A percentile compares a stretch with the other conserved stretches of the same genome.
These are phyloP conservation scores for Bretschneidera sinensis DNA, from an alignment of 345 rosid species.

Conservation along the genomic window DNA sequence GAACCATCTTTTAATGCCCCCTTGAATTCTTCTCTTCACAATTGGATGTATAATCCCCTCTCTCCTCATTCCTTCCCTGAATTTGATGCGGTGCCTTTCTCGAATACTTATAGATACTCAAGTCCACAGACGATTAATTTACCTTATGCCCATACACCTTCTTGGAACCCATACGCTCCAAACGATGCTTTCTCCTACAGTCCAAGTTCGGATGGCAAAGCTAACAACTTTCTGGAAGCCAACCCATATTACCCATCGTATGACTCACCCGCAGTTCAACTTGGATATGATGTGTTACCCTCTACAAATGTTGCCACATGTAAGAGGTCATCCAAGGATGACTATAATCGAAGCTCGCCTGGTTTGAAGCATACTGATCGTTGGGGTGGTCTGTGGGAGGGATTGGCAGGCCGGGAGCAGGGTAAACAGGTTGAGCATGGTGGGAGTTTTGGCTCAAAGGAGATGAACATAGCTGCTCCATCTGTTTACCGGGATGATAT, in stretches of 20 bases:
- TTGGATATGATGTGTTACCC: conserved; percentile 5
- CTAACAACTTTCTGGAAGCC: conserved; percentile 23
- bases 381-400: conserved; percentile 37
- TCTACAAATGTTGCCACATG: conserved; percentile 18
- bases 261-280: conserved; percentile 19
- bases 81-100: conserved; percentile 2
- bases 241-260: conserved; percentile 34
- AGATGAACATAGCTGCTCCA: conserved; percentile 18
- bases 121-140: conserved; percentile 8
- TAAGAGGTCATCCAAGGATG: conserved; percentile 17
- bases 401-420: conserved; percentile 23
- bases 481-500: conserved; percentile 21
- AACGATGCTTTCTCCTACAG: conserved; percentile 21
- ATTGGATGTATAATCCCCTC: conserved; percentile 19
- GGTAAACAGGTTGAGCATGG: conserved; percentile 17
- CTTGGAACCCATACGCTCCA: conserved; percentile 20
- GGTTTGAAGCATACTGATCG: conserved; percentile 11
- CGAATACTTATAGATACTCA: conserved; percentile 24
- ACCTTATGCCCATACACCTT: conserved; percentile 15
- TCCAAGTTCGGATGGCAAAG: conserved; percentile 13
- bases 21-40: conserved; percentile 23
- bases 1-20: conserved; percentile 25
- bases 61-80: conserved; percentile 17
- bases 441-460: conserved; percentile 22
- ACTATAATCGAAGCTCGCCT: conserved; percentile 17